These are phyloP conservation scores for Raphidocelis subcapitata DNA, from an alignment of 139 green algal species.

Conservation along the genomic window DNA sequence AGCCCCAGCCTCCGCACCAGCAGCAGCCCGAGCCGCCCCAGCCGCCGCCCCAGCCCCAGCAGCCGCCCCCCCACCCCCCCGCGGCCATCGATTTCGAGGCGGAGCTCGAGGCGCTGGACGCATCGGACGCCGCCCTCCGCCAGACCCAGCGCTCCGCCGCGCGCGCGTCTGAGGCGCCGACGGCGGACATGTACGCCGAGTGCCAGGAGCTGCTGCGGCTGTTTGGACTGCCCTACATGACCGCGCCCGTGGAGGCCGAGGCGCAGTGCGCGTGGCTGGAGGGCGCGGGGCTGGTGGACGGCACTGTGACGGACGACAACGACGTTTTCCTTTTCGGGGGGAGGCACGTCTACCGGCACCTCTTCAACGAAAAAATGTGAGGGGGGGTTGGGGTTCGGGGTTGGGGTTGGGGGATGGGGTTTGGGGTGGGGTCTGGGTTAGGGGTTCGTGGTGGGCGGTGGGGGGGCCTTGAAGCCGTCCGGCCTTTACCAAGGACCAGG, in stretches of 20 bases:
- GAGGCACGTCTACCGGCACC: slow-evolving; percentile 80
- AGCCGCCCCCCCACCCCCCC: not conserved
- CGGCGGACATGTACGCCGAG: slow-evolving; percentile 78
- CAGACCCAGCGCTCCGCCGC: slow-evolving; percentile 1
- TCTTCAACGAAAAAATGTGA: slow-evolving; percentile 75
- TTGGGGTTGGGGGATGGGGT: no score
- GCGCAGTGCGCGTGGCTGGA: slow-evolving; percentile 95
- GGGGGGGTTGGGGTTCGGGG: slow-evolving; percentile 11
- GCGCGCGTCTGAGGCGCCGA: slow-evolving; percentile 57
- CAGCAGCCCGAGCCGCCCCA: slow-evolving; percentile 5
- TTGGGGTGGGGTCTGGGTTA: no score
- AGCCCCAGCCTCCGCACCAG: slow-evolving; percentile 1
- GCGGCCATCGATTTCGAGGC: slow-evolving; percentile 34
- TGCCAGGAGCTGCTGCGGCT: slow-evolving; percentile 92
- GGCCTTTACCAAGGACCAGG: no score
- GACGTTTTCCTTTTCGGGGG: slow-evolving; percentile 98
- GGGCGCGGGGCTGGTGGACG: slow-evolving; percentile 84
- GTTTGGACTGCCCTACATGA: slow-evolving; percentile 98
- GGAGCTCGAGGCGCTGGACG: slow-evolving; percentile 30
- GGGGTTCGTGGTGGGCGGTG: no score
- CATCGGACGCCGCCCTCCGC: slow-evolving; percentile 10
- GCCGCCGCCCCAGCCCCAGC: slow-evolving; percentile 1
- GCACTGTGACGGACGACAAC: slow-evolving; percentile 97
- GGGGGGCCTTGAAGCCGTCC: no score
- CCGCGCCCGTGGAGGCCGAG: slow-evolving; percentile 93